Conservation (phyloP, 257 asterid genomes). For the Linaria vulgaris region DNA sequence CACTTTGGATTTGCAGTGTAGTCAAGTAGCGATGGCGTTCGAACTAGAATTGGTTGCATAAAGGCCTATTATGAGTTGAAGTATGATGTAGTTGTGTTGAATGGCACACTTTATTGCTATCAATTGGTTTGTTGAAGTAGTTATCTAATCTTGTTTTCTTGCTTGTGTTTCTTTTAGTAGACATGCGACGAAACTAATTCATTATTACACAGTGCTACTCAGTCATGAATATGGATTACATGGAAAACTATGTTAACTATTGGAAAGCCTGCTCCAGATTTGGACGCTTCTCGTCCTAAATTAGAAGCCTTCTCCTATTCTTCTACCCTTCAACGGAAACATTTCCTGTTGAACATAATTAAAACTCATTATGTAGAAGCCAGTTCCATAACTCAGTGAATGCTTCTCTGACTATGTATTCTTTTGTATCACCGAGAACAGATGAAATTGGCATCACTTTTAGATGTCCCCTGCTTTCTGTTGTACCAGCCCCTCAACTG, state of each 20-base stretch:
- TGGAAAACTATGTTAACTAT: background rate
- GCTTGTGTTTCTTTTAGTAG: background rate
- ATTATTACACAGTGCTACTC: no score
- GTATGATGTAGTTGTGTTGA: background rate
- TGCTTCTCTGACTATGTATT: no score
- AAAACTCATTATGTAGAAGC: background rate
- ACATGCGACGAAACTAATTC: background rate
- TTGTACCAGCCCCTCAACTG: no score
- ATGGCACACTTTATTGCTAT: background rate
- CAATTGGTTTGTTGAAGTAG: conserved; percentile 8
- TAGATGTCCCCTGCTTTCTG: no score
- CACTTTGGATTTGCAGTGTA: no score
- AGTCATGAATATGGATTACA: no score
- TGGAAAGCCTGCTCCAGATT: background rate
- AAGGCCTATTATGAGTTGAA: conserved; percentile 15
- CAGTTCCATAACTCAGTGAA: background rate
- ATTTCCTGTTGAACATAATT: background rate
- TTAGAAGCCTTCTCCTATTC: background rate
- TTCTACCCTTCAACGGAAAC: background rate
- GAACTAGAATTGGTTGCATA: conserved; percentile 9
- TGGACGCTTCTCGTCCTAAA: background rate
- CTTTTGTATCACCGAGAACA: no score
- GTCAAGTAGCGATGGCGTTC: background rate
- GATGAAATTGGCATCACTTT: no score
- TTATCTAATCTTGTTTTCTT: conserved; percentile 7